A percentile compares a stretch with the other conserved stretches of the same genome.
These are phyloP conservation scores for Ceratobasidium sp. DNA, from an alignment of 1,284 basidiomycete genomes.

Conservation along the genomic window DNA sequence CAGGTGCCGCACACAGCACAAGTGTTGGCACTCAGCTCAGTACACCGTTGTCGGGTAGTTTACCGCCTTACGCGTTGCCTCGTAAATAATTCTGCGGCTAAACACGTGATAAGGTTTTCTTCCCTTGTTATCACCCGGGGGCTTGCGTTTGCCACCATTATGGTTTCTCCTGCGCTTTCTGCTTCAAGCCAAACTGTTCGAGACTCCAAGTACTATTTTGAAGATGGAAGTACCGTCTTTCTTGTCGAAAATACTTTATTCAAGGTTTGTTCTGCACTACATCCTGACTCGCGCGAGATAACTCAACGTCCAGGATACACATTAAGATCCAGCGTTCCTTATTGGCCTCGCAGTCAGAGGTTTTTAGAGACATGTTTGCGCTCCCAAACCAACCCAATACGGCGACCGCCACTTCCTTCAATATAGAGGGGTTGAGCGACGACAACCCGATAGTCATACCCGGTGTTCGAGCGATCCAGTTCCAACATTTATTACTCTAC, in stretches of 20 bases:
- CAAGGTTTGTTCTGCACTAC: background rate
- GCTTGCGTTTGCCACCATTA: too few species aligned
- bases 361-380: background rate
- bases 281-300: background rate
- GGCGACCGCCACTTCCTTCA: background rate
- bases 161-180: too few species aligned
- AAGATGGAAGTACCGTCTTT: slow-evolving; percentile 1
- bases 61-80: too few species aligned
- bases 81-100: too few species aligned
- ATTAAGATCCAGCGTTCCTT: background rate
- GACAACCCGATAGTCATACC: background rate
- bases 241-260: background rate
- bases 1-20: too few species aligned
- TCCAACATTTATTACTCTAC: background rate
- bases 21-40: too few species aligned
- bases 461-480: background rate
- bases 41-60: too few species aligned
- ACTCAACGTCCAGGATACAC: background rate
- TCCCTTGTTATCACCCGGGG: too few species aligned
- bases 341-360: background rate
- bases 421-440: background rate
- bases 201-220: background rate
- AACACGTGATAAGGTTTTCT: too few species aligned
- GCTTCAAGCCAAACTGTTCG: too few species aligned
- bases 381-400: background rate